A percentile compares a stretch with the other conserved stretches of the same genome.
Evolutionary conservation across 2,329 filamentous ascomycete genomes (phyloP).

Genomic region (Amphichorda felina): DNA sequence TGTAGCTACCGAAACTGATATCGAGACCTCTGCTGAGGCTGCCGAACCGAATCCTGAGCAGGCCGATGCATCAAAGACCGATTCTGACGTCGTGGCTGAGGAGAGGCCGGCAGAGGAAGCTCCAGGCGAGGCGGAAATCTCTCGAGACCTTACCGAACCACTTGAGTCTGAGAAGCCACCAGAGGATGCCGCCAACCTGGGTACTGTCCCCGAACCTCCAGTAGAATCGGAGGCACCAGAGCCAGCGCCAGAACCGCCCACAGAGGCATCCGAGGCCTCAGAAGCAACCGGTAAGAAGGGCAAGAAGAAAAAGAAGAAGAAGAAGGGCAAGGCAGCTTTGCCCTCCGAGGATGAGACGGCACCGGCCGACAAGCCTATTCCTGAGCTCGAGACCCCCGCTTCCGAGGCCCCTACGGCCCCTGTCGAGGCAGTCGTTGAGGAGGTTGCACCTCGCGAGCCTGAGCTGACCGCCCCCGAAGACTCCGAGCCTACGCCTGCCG

Average conservation of each 20-base stretch:
- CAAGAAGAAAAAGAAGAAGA: slow-evolving; percentile 8
- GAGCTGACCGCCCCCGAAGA: background rate
- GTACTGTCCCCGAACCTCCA: background rate
- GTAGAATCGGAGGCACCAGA: slow-evolving; percentile 1
- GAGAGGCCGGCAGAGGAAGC: background rate
- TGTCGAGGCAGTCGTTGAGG: background rate
- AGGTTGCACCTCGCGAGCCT: background rate
- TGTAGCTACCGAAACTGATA: too few relatives aligned
- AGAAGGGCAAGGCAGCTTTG: slow-evolving; percentile 2
- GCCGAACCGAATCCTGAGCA: background rate
- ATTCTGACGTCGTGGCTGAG: background rate
- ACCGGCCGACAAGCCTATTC: background rate
- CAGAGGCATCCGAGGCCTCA: background rate
- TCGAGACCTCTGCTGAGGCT: background rate
- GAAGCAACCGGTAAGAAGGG: slow-evolving; percentile 6
- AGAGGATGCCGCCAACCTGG: too few relatives aligned
- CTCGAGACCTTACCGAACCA: background rate
- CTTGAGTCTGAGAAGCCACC: background rate
- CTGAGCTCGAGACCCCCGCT: background rate
- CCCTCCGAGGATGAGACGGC: background rate
- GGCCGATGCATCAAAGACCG: background rate
- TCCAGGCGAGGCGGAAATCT: too few relatives aligned
- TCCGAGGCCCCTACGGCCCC: background rate
- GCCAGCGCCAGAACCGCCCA: background rate
- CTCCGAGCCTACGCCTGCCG: background rate